Base-by-base conservation (phyloP, 1,284 basidiomycete species). In the Pulveroboletus sp. region DNA sequence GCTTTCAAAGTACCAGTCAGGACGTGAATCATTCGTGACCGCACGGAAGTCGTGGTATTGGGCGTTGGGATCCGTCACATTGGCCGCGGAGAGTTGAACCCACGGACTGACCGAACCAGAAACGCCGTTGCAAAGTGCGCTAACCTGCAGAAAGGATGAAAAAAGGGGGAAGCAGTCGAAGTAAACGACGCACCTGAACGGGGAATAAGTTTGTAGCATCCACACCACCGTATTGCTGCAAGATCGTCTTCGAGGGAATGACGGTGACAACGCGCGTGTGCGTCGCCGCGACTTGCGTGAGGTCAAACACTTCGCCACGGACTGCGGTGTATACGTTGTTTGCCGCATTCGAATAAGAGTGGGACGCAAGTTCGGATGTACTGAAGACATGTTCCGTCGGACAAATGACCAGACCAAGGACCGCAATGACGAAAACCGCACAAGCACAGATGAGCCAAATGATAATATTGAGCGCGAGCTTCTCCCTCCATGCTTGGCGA, bases 1-100 rank as follows among this genome's bases (percentile, higher is more conserved):
- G 62, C 80, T 83, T 77, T 99, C 92, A 64, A 91, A 94, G 75
- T 99, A 99, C 97, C 96, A 99, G 72, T 99, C 96, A 0, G 95
- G 94, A 24, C 96, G 86, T 1, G 89, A 89, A 70, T 99, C 96
- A 59, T 89, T 90, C 28, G 89, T 91, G 67, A 79, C 87, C 0
- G 85, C 86, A 40, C 95, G 89, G 85, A 99, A 99, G 72, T 98
- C 96, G 73, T 99, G 96, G 72, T 99, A 99, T 64, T 86, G 79
- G n/a, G 91, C 77, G 67, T 94, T 92, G 9, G 75, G 67, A 66
- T 95, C 90, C 24, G 92, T 89, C 49, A 81, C 82, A 78, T 99
- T 99, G 60, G 79, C 81, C 11, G 89, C 84, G 66, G 87, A 85
- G 46, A 98, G 78, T 8, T 84, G 83, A 18, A 98, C 86, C 75